Evolutionary conservation across 23 red algal species (phyloP).

Genomic region (Gracilariopsis chorda): DNA sequence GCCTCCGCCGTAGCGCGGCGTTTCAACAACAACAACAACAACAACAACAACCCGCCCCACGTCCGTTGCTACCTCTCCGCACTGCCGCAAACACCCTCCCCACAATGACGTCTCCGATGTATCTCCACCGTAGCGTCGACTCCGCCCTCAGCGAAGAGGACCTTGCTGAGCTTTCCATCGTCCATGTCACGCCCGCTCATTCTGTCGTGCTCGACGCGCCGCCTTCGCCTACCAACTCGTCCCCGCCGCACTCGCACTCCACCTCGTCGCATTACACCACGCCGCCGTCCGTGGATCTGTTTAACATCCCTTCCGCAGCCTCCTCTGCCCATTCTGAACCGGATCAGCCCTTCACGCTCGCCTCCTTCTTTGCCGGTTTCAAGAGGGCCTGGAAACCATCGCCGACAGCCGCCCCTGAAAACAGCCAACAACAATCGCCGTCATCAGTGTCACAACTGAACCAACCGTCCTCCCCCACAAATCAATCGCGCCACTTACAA

Average conservation of each 20-base stretch:
- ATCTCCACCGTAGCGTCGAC: background rate
- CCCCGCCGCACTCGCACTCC: background rate
- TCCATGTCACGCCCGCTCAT: background rate
- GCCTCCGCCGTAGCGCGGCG: too few relatives aligned
- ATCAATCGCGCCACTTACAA: too few relatives aligned
- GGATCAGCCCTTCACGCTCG: background rate
- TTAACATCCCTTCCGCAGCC: background rate
- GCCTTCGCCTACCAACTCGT: background rate
- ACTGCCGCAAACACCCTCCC: too few relatives aligned
- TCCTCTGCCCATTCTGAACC: background rate
- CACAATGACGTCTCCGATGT: background rate
- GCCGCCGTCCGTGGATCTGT: background rate
- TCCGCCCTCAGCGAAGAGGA: constrained; percentile 9
- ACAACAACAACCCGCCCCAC: too few relatives aligned
- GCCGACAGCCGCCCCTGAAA: too few relatives aligned
- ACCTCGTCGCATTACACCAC: background rate
- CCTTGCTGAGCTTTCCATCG: background rate
- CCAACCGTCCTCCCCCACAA: too few relatives aligned
- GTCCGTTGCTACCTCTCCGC: too few relatives aligned
- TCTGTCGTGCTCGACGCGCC: constrained; percentile 5
- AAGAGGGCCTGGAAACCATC: background rate
- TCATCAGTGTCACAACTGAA: too few relatives aligned
- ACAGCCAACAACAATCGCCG: too few relatives aligned
- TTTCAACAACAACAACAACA: too few relatives aligned
- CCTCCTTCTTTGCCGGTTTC: background rate